Conservation (phyloP, 768 basidiomycete species). For the Coprinellus micaceus region DNA sequence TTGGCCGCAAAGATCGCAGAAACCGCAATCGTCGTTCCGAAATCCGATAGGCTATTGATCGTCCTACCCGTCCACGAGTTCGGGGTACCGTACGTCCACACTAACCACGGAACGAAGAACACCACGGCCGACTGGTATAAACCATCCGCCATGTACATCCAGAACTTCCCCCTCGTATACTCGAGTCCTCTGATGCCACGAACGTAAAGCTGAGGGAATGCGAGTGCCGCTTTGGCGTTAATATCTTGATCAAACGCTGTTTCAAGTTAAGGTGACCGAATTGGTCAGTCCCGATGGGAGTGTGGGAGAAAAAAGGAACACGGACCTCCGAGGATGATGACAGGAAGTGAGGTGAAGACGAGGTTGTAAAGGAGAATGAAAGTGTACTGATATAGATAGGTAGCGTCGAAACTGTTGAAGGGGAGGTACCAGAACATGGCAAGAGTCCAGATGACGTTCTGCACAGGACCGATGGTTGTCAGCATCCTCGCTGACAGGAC, state of each 20-base stretch:
- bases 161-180: constrained; percentile 89
- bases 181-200: constrained; percentile 92
- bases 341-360: constrained; percentile 90
- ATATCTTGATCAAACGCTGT: constrained; percentile 94
- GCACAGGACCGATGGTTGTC: constrained; percentile 2
- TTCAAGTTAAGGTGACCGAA: constrained; percentile 9
- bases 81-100: constrained; percentile 62
- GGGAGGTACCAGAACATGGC: constrained; percentile 93
- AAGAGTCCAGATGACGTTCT: constrained; percentile 93
- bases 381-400: constrained; percentile 92
- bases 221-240: constrained; percentile 82
- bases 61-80: constrained; percentile 76
- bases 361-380: constrained; percentile 91
- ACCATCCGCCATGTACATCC: constrained; percentile 93
- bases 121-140: constrained; percentile 88
- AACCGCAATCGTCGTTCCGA: constrained; percentile 88
- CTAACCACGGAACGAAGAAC: constrained; percentile 81
- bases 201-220: constrained; percentile 93
- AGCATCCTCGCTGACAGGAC: background rate
- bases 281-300: background rate
- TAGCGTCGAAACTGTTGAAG: constrained; percentile 91
- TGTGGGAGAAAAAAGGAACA: constrained; percentile 1
- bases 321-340: constrained; percentile 84
- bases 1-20: constrained; percentile 88
- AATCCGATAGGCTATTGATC: constrained; percentile 78